These are phyloP conservation scores for Tuber aestivum DNA, from an alignment of 495 filamentous ascomycete species.

Conservation along the genomic window DNA sequence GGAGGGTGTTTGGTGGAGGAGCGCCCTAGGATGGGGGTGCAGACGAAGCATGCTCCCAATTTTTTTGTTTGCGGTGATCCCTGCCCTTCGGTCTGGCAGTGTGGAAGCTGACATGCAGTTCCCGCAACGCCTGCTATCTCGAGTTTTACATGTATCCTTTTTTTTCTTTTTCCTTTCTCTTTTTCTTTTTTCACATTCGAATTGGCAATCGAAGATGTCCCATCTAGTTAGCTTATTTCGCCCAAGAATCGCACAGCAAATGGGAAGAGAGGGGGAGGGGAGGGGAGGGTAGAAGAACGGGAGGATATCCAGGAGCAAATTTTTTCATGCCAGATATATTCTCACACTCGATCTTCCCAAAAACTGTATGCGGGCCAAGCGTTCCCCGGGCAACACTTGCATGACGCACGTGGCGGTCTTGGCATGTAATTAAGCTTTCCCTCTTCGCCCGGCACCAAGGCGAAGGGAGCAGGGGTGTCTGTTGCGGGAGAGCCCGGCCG, in stretches of 20 bases:
- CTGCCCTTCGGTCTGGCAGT: not conserved
- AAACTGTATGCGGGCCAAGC: not conserved
- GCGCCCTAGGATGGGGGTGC: not conserved
- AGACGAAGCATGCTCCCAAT: not conserved
- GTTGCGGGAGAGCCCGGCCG: not conserved
- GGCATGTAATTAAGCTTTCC: not conserved
- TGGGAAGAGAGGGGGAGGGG: not conserved
- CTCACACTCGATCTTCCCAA: not conserved
- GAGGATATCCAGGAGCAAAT: not conserved
- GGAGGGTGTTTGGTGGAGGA: not conserved
- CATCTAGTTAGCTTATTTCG: not conserved
- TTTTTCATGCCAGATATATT: not conserved
- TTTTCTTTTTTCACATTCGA: not conserved
- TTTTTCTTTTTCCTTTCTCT: not conserved
- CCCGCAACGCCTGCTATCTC: not conserved
- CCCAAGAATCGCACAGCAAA: not conserved
- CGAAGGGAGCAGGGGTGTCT: not conserved
- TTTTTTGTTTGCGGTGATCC: not conserved
- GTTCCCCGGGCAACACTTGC: not conserved
- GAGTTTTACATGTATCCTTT: not conserved
- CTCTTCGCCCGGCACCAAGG: not conserved
- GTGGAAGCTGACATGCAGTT: not conserved
- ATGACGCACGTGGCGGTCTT: not conserved
- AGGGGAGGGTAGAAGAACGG: not conserved
- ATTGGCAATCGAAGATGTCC: not conserved